Base-by-base conservation (phyloP, 768 basidiomycete genomes). In the Neoboletus magnificus region DNA sequence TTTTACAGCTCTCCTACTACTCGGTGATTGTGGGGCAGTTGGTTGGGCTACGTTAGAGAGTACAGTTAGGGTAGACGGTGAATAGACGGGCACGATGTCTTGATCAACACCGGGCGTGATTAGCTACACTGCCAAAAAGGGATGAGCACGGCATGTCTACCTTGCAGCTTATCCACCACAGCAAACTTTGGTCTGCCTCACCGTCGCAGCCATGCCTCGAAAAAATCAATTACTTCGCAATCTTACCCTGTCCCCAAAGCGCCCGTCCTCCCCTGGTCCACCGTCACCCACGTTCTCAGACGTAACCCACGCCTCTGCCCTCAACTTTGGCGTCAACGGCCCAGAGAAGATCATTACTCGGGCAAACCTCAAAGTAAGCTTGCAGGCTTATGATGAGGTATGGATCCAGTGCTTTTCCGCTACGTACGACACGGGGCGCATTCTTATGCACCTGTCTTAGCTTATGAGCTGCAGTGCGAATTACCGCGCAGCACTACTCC, bases 281-380 rank as follows among this genome's bases (percentile, higher is more conserved):
- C 88, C 89, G 2, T 93, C 91, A 25, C 91, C 91, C 50, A 91
- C 91, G 3, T 91, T 88, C 73, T 87, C 89, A 30, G 90, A 92
- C 20, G 76, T 82, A 23, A 93, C 92, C 11, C 83, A 89, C 66
- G 87, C 78, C 32, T 91, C 91, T 18, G 82, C 81, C 45, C 81
- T 91, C 75, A 82, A 87, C 69, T 87, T 91, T 70, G 89, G 89
- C 32, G 76, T 77, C 46, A 77, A 85, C 62, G 88, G 89, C 8
- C 88, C 88, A 39, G 77, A 82, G 60, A 91, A 89, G 78, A 86
- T 93, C 55, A 91, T 93, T 53, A 91, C 91, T 48, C 78, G 91
- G 40, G 76, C 83, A 16, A 82, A 93, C 73, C 78, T 93, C 69
- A 88, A 89, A 72, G 77, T 79, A 10, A 90, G 89, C 67, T 61